Base-by-base conservation (phyloP, 371 early-diverging fungal genomes). In the Massospora cicadina region DNA sequence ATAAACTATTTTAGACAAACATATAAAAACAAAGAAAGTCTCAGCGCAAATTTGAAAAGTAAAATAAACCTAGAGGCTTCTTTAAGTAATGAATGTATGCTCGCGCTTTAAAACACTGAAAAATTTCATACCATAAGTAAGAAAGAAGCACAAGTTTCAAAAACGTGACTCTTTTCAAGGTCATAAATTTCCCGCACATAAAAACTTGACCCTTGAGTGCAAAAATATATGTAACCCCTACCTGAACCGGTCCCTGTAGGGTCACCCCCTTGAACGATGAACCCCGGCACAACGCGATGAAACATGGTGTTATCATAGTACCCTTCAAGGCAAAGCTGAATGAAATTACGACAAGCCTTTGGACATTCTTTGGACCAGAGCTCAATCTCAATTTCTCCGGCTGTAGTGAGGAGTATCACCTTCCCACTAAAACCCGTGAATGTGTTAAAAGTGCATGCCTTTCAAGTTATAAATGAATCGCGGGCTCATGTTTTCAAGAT, bases 251-350 rank as follows among this genome's bases (percentile, higher is more conserved):
- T 88, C 0, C 88, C 89, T 0, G 89, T 89, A 1, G 98, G 93
- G 75, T 98, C 99, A 60, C 99, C 99, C 25, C 95, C 94, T 71
- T 99, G 99, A 1, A 97, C 81, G 70, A 95, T 88, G 66, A 95
- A 95, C 43, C 77, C 79, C 2, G 86, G 81, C 2, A 96, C 84
- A 21, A 93, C 77, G 25, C 96, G 82, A 71, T 95, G 95, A 70
- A 96, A 93, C 7, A 87, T 81, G 1, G 87, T 87, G 26, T 79
- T 75, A 68, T 93, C 84, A 68, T 95, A 95, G 59, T 85, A 85
- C 7, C 85, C 82, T 69, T 89, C 88, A 65, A 86, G 70, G 66
- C 90, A 87, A 1, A 94, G 79, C 71, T 94, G 96, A 5, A 95
- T 77, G 75, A 95, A 94, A 71, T 95, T 95, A 54, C 95, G 82